Evolutionary conservation across 2,329 filamentous ascomycete genomes (phyloP).

Genomic region (Pseudocercospora musae): DNA sequence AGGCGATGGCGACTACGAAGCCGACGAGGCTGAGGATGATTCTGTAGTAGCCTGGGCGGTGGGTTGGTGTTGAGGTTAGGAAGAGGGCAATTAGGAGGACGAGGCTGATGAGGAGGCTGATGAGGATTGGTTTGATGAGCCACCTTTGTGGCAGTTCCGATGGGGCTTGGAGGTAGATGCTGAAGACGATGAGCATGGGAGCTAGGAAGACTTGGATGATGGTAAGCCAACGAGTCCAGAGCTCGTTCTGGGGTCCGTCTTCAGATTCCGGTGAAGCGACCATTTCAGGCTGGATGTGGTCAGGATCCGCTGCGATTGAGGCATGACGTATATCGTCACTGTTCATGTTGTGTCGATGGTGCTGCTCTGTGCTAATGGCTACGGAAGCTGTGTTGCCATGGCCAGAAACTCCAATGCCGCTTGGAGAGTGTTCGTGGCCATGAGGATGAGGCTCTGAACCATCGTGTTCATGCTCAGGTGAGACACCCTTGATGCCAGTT

Average conservation of each 20-base stretch:
- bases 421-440: slow-evolving; percentile 1
- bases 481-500: slow-evolving; percentile 15
- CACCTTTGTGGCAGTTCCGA: slow-evolving; percentile 53
- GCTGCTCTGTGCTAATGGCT: slow-evolving; percentile 28
- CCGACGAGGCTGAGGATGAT: slow-evolving; percentile 81
- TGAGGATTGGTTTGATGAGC: slow-evolving; percentile 52
- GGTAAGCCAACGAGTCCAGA: slow-evolving; percentile 91
- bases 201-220: slow-evolving; percentile 81
- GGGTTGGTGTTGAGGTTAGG: slow-evolving; percentile 63
- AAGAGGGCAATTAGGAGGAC: slow-evolving; percentile 65
- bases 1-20: slow-evolving; percentile 86
- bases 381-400: slow-evolving; percentile 36
- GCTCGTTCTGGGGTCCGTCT: slow-evolving; percentile 15
- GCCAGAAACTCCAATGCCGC: slow-evolving; percentile 14
- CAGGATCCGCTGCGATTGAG: slow-evolving; percentile 1
- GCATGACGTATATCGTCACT: slow-evolving; percentile 1
- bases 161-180: slow-evolving; percentile 50
- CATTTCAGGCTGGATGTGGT: slow-evolving; percentile 10
- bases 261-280: slow-evolving; percentile 11
- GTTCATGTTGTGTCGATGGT: slow-evolving; percentile 28
- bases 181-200: slow-evolving; percentile 74
- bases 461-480: slow-evolving; percentile 16
- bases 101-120: slow-evolving; percentile 55
- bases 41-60: slow-evolving; percentile 65
- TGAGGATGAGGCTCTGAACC: slow-evolving; percentile 18